Evolutionary conservation across 257 asterid species (phyloP), one percentile per base, ranked within the genome.

Genomic region (Nicotiana otophora): DNA sequence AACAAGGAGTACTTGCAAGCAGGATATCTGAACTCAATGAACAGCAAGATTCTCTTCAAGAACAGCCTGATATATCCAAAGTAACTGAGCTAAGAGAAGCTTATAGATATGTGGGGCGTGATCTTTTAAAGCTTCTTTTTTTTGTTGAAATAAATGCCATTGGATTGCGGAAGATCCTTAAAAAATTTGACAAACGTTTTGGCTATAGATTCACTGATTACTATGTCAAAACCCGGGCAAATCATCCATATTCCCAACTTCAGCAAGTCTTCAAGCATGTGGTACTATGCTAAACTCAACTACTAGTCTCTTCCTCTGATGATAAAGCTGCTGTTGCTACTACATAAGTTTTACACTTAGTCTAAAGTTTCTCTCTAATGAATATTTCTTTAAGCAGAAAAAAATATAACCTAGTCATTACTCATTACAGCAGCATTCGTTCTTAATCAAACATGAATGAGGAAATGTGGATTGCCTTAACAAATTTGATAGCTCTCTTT

Each of bases 221-320:
- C 87, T 96, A 94, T 65, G 97, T 96, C 82, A 94, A 93, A 86
- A 94, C 99, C 80, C 98, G 99, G 81, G 97, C 98, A 31, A 94
- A 93, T 88, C 98, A 96, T 88, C 98, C 99, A 58, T 96, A 96
- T 89, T 96, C 99, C 77, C 99, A 94, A 84, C 99, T 96, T 85
- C 98, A 90, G 91, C 98, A 94, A 89, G 95, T 96, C 16, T 94
- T 96, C 90, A 96, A 94, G 92, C 98, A 96, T 87, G 99, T 96
- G 98, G 99, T 96, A 93, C 88, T 87, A 84, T 81, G 54, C 86
- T 82, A 81, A 48, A 26, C 33, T 84, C 39, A 60, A 60, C 14
- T 74, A 19, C 65, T 81, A 28, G 23, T 31, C 20, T 26, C 55
- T 65, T 74, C 31, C 46, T 23, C 55, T 61, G 5, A 34, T 48